phyloP scores from a whole-genome alignment of 805 yeast genomes.

The Pichia californica region DNA sequence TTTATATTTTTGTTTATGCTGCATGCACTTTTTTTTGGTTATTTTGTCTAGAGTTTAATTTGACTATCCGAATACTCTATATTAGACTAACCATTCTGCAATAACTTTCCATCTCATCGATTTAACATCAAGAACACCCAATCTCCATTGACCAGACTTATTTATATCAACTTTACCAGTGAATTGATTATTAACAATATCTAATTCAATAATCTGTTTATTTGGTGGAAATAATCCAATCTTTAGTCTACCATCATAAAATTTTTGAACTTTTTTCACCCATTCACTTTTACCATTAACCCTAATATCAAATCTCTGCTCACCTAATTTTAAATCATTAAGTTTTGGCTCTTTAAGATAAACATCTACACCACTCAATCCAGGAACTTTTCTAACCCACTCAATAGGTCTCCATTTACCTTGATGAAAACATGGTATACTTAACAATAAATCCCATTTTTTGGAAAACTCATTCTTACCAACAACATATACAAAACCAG shows the following conservation, averaged over 20 bases:
- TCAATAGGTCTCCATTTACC: conserved; percentile 59
- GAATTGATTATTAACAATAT: conserved; percentile 39
- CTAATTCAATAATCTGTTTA: conserved; percentile 64
- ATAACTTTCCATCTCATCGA: conserved; percentile 81
- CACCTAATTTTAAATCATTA: conserved; percentile 40
- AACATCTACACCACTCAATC: conserved; percentile 40
- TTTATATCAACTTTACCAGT: conserved; percentile 57
- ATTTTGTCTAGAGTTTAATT: background rate
- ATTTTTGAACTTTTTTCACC: background rate
- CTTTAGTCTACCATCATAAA: conserved; percentile 42
- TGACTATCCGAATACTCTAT: conserved; percentile 4
- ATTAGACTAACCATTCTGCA: conserved; percentile 67
- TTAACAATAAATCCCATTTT: conserved; percentile 64
- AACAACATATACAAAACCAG: conserved; percentile 54
- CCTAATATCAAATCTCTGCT: conserved; percentile 6
- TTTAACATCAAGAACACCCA: conserved; percentile 70
- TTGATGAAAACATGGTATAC: conserved; percentile 67
- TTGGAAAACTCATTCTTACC: conserved; percentile 13
- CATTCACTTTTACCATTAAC: background rate
- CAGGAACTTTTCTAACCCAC: conserved; percentile 43
- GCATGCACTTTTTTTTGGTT: no score
- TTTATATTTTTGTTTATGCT: no score
- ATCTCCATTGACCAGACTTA: conserved; percentile 80
- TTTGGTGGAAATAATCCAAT: conserved; percentile 71
- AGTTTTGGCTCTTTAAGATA: conserved; percentile 85